Evolutionary conservation across 2,329 filamentous ascomycete species (phyloP), one percentile per base, ranked within the genome.

Genomic region (Zymoseptoria pseudotritici): DNA sequence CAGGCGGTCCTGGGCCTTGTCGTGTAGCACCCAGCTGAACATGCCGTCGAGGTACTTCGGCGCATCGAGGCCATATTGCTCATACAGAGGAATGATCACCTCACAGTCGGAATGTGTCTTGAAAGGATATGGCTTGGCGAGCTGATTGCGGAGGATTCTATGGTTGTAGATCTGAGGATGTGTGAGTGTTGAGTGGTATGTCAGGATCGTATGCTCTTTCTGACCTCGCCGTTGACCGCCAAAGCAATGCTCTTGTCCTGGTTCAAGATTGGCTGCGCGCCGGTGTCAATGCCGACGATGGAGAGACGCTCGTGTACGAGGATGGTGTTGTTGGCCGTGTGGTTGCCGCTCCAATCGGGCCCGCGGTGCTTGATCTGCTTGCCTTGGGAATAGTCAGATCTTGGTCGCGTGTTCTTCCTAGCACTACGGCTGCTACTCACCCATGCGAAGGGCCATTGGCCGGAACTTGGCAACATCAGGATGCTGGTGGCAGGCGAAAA

Each of bases 91-190:
- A 73, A 99, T 96, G 77, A 99, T 96, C 74, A 99, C 93, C 78
- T 99, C 94, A 78, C 94, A 99, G 74, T 99, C 94, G 46, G 93
- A 97, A 73, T 94, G 89, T 66, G 94, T 99, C 86, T 97, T 97
- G 86, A 97, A 99, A 77, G 92, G 87, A 78, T 97, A 97, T 46
- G 86, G 84, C 62, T 81, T 85, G 78, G 90, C 90, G 70, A 97
- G 81, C 70, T 82, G 81, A 80, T 97, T 97, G 74, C 94, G 88
- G 72, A 99, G 83, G 72, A 96, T 85, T 74, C 93, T 89, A 80
- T 99, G 94, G 86, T 99, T 99, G 84, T 99, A 99, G 36, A 46
- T 46, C 36, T 46, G 36, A n/a, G 13, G 13, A 17, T 6, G 7
- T 46, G 36, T 46, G 36, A 46, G 36, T 46, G 36, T 17, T 46